Conservation (phyloP, 495 filamentous ascomycete species). For the Opeltia flavorubescens region DNA sequence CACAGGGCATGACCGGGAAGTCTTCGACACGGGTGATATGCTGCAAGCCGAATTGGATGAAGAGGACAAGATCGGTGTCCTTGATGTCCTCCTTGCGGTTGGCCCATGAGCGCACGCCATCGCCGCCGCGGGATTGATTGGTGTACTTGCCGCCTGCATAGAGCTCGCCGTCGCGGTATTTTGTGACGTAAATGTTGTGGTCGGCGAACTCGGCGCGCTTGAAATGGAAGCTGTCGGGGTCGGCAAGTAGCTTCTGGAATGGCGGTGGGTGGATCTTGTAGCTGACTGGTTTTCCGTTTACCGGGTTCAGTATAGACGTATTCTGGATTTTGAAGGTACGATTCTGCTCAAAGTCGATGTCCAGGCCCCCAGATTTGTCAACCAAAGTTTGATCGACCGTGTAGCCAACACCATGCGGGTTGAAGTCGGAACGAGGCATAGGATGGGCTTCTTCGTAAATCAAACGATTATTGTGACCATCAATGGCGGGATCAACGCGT, state of each 20-base stretch:
- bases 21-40: conserved; percentile 46
- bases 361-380: conserved; percentile 42
- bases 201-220: conserved; percentile 72
- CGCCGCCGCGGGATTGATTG: conserved; percentile 59
- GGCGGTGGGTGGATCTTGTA: conserved; percentile 66
- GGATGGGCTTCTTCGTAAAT: conserved; percentile 60
- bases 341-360: conserved; percentile 47
- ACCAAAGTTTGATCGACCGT: conserved; percentile 47
- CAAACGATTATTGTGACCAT: conserved; percentile 56
- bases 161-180: conserved; percentile 62
- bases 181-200: conserved; percentile 69
- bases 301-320: conserved; percentile 42
- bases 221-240: conserved; percentile 50
- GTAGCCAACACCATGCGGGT: conserved; percentile 72
- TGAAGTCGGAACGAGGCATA: conserved; percentile 57
- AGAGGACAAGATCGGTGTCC: conserved; percentile 42
- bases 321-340: conserved; percentile 77
- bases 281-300: conserved; percentile 62
- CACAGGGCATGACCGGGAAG: conserved; percentile 55
- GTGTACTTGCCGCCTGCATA: conserved; percentile 79
- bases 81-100: conserved; percentile 33
- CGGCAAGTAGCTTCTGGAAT: conserved; percentile 70
- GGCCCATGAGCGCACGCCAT: conserved; percentile 41
- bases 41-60: conserved; percentile 49
- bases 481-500: conserved; percentile 69